Conservation (phyloP, 2,329 filamentous ascomycete species). For the Fusarium sp. region DNA sequence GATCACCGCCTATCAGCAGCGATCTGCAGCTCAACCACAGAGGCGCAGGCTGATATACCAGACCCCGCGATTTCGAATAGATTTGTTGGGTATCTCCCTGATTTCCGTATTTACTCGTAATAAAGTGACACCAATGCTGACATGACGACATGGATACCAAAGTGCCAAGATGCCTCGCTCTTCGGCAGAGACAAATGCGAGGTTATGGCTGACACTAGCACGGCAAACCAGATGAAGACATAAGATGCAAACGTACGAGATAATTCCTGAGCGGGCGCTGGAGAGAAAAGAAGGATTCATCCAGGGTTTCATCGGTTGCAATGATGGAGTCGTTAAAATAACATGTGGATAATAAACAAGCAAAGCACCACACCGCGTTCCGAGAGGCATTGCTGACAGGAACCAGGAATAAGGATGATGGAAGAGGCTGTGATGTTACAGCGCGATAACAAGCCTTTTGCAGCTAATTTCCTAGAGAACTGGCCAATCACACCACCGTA, state of each 20-base stretch:
- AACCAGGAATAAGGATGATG: background rate
- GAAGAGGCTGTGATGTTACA: constrained; percentile 3
- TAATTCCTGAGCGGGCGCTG: background rate
- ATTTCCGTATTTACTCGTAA: constrained; percentile 32
- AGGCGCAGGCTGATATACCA: constrained; percentile 26
- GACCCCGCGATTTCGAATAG: background rate
- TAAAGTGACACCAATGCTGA: constrained; percentile 33
- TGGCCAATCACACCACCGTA: background rate
- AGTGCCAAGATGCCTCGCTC: constrained; percentile 3
- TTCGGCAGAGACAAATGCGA: constrained; percentile 28
- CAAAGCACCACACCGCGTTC: background rate
- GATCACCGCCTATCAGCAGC: constrained; percentile 69
- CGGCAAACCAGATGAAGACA: background rate
- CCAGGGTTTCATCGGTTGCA: background rate
- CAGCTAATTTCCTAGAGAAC: constrained; percentile 3
- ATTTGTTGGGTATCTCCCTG: constrained; percentile 7
- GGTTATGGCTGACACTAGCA: constrained; percentile 3
- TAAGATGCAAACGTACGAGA: background rate
- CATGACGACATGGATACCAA: background rate
- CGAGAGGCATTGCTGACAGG: constrained; percentile 17
- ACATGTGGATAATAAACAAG: constrained; percentile 18
- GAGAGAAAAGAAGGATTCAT: background rate
- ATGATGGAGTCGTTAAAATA: constrained; percentile 11
- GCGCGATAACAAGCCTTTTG: background rate
- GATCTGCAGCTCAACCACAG: constrained; percentile 62